Conservation (phyloP, 129 eudicot species). For the Tanacetum coccineum region DNA sequence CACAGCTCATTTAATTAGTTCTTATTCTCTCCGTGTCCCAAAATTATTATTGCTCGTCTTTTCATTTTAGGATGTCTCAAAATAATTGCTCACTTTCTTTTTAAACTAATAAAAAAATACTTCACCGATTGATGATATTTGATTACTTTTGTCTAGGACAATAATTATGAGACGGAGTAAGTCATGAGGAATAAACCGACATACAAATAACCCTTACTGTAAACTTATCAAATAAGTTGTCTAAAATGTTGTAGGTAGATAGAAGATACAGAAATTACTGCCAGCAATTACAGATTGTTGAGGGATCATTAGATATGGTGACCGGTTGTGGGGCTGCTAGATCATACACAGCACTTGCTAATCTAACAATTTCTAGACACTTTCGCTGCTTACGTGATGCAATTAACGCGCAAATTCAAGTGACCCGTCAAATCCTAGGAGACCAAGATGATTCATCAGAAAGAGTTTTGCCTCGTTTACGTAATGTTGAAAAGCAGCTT, state of each 20-base stretch:
- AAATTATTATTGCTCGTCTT: too few species aligned
- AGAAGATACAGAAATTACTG: constrained; percentile 64
- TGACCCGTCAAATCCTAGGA: constrained; percentile 52
- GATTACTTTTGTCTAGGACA: too few species aligned
- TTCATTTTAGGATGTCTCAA: too few species aligned
- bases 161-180: too few species aligned
- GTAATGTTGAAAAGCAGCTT: constrained; percentile 71
- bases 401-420: constrained; percentile 57
- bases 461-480: constrained; percentile 65
- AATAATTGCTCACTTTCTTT: too few species aligned
- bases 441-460: constrained; percentile 52
- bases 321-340: constrained; percentile 74
- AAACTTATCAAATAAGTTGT: constrained; percentile 4
- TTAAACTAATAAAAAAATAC: too few species aligned
- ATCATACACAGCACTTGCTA: constrained; percentile 75
- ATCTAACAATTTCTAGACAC: constrained; percentile 73
- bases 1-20: too few species aligned
- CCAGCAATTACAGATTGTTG: constrained; percentile 63
- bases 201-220: background rate
- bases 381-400: constrained; percentile 74
- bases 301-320: constrained; percentile 61
- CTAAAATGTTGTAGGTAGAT: constrained; percentile 55
- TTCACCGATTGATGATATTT: too few species aligned
- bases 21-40: too few species aligned
- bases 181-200: too few species aligned